Conservation (phyloP, 257 asterid species). For the Lycium barbarum region DNA sequence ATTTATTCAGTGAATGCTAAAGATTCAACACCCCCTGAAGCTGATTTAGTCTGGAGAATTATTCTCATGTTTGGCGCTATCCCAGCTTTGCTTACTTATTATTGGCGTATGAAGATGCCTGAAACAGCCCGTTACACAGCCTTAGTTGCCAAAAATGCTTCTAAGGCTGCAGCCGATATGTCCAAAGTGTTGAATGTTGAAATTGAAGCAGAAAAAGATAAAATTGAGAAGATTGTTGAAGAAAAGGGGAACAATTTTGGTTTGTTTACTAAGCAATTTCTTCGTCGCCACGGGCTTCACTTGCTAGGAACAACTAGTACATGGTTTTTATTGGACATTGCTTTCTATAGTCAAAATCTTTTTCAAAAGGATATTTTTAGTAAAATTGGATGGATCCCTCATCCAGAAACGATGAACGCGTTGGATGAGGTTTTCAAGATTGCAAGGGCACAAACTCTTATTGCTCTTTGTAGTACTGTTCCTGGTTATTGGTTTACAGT, state of each 20-base stretch:
- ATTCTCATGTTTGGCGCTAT: constrained; percentile 59
- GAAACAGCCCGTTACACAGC: constrained; percentile 73
- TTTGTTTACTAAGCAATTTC: constrained; percentile 42
- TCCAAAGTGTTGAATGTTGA: constrained; percentile 58
- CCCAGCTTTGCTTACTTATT: constrained; percentile 61
- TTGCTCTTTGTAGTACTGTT: constrained; percentile 59
- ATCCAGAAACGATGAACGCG: constrained; percentile 54
- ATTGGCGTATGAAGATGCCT: constrained; percentile 77
- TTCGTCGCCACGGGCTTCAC: constrained; percentile 54
- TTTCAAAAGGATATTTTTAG: constrained; percentile 58
- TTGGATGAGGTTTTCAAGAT: constrained; percentile 54
- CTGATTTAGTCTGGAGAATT: constrained; percentile 52
- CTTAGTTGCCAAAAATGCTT: constrained; percentile 53
- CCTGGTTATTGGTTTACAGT: constrained; percentile 74
- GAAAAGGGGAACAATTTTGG: constrained; percentile 41
- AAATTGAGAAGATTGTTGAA: neutral
- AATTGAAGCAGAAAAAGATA: constrained; percentile 43
- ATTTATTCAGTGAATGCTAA: constrained; percentile 20
- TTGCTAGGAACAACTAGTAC: constrained; percentile 57
- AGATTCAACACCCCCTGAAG: constrained; percentile 42
- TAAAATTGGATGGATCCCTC: constrained; percentile 63
- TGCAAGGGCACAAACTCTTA: constrained; percentile 56
- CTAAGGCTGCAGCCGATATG: constrained; percentile 60
- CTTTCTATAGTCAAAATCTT: constrained; percentile 58
- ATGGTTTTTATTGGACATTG: constrained; percentile 60